Evolutionary conservation across 2,329 filamentous ascomycete species (phyloP), one percentile per base, ranked within the genome.

Genomic region (Camptophora hylomeconis): DNA sequence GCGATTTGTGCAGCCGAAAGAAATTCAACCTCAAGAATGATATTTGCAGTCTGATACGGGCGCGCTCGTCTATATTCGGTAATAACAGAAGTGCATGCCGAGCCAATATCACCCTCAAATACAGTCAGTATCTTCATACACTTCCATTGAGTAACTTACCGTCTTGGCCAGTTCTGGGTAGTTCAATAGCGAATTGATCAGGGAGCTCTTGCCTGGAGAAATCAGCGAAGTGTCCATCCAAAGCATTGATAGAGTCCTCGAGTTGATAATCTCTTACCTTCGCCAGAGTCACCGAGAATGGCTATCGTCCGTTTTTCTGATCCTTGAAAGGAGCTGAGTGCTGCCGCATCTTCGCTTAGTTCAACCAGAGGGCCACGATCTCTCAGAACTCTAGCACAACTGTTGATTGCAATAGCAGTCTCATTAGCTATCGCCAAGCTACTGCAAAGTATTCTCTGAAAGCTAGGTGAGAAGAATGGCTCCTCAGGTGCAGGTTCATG

Each of bases 151-250:
- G n/a, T n/a, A 12, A 33, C 41, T 10, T 24, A 46, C 44, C 25
- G 41, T 46, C 32, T 43, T 38, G 8, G 44, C 44, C 19, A 54
- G 30, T 1, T 44, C 43, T 7, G 48, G 45, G 5, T 45, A 42
- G 25, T 53, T 45, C 3, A 55, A 47, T 1, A 55, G 38, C n/a
- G 50, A 51, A 29, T 54, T 55, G 9, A 54, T 52, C 3, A 54
- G 36, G 31, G 43, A 51, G 27, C 51, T 54, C 38, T 43, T 47
- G 24, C 48, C 49, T 47, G 7, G 15, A 7, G 11, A 12, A 12
- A 12, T 12, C n/a, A n/a, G 15, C 15, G 11, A 24, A 24, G 11
- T 13, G 15, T 24, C n/a, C 7, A 7, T 13, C 22, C 7, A 7
- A 24, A 12, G 7, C 8, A 7, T 24, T 11, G 22, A 24, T 7